Percentiles rank a stretch among this genome's conserved stretches.
These are phyloP conservation scores for Obelidium mucronatum DNA, from an alignment of 192 early-diverging fungal species.

Conservation along the genomic window DNA sequence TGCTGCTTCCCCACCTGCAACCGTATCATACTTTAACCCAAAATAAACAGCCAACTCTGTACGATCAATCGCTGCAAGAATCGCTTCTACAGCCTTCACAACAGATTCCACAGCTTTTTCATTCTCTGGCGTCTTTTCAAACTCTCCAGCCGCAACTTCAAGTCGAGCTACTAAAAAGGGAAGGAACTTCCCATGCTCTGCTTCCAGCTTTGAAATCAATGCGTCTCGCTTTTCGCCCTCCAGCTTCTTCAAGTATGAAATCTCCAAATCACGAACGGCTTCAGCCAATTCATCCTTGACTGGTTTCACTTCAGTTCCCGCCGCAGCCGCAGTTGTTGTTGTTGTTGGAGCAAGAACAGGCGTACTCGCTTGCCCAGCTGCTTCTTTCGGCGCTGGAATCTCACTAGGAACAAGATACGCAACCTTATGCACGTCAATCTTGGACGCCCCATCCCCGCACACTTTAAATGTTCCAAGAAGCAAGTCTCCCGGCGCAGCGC, in stretches of 20 bases:
- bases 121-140: slow-evolving; percentile 34
- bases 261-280: slow-evolving; percentile 77
- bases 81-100: slow-evolving; percentile 58
- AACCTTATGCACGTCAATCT: slow-evolving; percentile 38
- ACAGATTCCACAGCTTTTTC: slow-evolving; percentile 48
- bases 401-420: slow-evolving; percentile 62
- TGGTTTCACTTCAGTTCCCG: neutral
- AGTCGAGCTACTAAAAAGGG: slow-evolving; percentile 62
- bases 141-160: slow-evolving; percentile 60
- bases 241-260: slow-evolving; percentile 83
- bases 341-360: neutral
- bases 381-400: slow-evolving; percentile 54
- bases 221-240: slow-evolving; percentile 63
- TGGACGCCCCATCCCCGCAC: slow-evolving; percentile 20
- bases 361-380: neutral
- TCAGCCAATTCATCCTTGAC: slow-evolving; percentile 57
- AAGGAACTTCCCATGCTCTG: slow-evolving; percentile 63
- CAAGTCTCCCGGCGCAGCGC: slow-evolving; percentile 80
- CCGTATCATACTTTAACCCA: slow-evolving; percentile 63
- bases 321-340: neutral
- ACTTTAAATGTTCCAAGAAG: slow-evolving; percentile 66
- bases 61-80: slow-evolving; percentile 63
- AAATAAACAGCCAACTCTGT: slow-evolving; percentile 71
- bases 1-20: slow-evolving; percentile 52
- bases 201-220: slow-evolving; percentile 67